Base-by-base conservation (phyloP, 257 asterid genomes). In the Petunia axillaris region DNA sequence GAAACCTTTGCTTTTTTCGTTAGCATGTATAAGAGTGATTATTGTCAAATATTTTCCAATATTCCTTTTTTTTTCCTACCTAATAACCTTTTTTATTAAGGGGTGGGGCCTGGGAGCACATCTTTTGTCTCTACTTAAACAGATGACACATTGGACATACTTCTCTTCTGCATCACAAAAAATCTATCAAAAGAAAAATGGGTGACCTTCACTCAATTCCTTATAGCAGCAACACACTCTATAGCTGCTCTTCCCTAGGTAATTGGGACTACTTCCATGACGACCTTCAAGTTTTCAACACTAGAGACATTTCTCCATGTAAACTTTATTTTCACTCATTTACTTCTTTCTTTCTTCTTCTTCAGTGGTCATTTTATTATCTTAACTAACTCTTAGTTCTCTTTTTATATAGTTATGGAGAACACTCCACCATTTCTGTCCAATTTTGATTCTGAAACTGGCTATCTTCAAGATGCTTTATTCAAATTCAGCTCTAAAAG, bases 381-480 rank as follows among this genome's bases (percentile, higher is more conserved):
- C 9, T 46, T 2, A 2, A 2, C 8, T 38, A 16, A 25, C 15
- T 25, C 25, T 25, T 25, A 25, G 25, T 25, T 25, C 25, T 25
- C 25, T 25, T 25, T 25, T 25, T n/a, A 38, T 60, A 52, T 44
- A 87, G 90, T 79, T 75, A 58, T 75, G 79, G 87, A 85, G 58
- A 84, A 82, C 87, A 84, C 87, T 58, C 88, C 88, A 67, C 86
- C 92, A 63, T 65, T 83, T 13, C 78, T 84, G 41, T 82, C 84
- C 13, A 71, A 78, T 40, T 11, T 84, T 39, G 87, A 88, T 73
- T 41, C 83, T 40, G 91, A 85, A 4, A 88, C 93, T 4, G 99
- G 99, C 1, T 95, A 95, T 84, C 86, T 95, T n/a, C 86, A 95
- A 87, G 99, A 95, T 88, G 99, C 92, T 58, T 82, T 95, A 82